phyloP scores from a whole-genome alignment of 2,329 filamentous ascomycete species.

The Thermomyces lanuginosus region DNA sequence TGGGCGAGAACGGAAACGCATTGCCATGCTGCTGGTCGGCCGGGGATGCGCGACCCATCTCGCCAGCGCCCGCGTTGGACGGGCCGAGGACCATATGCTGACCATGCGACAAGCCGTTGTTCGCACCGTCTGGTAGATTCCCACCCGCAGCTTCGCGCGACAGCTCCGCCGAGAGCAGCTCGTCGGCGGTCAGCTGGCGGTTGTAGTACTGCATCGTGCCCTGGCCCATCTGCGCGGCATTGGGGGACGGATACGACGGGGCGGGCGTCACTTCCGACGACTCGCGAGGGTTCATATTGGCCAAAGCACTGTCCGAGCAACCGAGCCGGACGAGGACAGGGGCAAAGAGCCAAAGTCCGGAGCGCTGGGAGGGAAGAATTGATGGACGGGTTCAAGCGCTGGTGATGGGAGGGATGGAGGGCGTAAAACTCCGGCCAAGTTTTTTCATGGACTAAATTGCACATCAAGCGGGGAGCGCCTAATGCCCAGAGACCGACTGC shows the following conservation, averaged over 20 bases:
- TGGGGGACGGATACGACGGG: constrained; percentile 29
- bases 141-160: constrained; percentile 31
- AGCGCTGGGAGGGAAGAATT: constrained; percentile 7
- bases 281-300: constrained; percentile 26
- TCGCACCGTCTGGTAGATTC: constrained; percentile 25
- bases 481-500: constrained; percentile 21
- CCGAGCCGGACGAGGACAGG: constrained; percentile 8
- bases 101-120: constrained; percentile 25
- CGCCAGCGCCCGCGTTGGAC: constrained; percentile 18
- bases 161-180: constrained; percentile 32
- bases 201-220: constrained; percentile 29
- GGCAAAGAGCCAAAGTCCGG: constrained; percentile 19
- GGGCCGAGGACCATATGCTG: constrained; percentile 25
- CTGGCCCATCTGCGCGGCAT: constrained; percentile 29
- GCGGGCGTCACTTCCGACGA: constrained; percentile 28
- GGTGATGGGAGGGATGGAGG: constrained; percentile 1
- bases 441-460: constrained; percentile 24
- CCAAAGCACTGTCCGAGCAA: constrained; percentile 6
- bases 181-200: constrained; percentile 31
- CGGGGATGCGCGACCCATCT: constrained; percentile 22
- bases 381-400: constrained; percentile 11
- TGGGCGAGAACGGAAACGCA: constrained; percentile 28
- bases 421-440: constrained; percentile 11
- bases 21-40: constrained; percentile 26
- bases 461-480: constrained; percentile 16